Conservation (phyloP, 2,329 filamentous ascomycete species). For the Escovopsis sp. region DNA sequence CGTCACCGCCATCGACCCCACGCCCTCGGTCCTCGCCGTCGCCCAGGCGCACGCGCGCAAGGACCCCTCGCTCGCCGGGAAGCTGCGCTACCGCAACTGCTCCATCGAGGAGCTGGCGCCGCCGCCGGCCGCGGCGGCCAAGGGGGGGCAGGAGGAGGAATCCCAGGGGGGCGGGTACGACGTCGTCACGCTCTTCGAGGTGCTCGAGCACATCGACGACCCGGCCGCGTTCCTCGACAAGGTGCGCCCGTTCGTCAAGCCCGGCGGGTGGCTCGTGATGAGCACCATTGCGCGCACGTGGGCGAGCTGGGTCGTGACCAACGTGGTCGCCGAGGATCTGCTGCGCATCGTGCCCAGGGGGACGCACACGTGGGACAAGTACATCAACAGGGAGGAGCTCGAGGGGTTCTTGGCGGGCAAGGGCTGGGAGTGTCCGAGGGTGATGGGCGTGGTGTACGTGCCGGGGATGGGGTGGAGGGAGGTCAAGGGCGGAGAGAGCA, state of each 20-base stretch:
- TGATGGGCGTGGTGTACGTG: conserved; percentile 78
- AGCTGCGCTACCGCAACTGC: conserved; percentile 59
- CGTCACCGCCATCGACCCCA: conserved; percentile 69
- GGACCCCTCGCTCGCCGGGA: conserved; percentile 52
- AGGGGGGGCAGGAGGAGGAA: too few relatives aligned
- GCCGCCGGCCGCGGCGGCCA: conserved; percentile 13
- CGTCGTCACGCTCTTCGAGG: conserved; percentile 80
- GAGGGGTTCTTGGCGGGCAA: conserved; percentile 36
- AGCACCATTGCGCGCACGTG: conserved; percentile 87
- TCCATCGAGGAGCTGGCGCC: conserved; percentile 56
- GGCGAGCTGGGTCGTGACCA: conserved; percentile 83
- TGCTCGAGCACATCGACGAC: conserved; percentile 78
- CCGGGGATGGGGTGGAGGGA: conserved; percentile 84
- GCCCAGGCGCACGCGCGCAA: conserved; percentile 60
- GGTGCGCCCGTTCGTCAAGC: conserved; percentile 62
- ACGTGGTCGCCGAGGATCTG: conserved; percentile 79
- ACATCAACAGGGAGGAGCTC: conserved; percentile 77
- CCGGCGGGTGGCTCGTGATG: conserved; percentile 84
- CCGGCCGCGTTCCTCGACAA: conserved; percentile 60
- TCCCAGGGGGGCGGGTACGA: conserved; percentile 42
- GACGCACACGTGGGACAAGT: conserved; percentile 94
- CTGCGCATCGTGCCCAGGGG: conserved; percentile 77
- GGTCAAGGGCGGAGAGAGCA: conserved; percentile 64
- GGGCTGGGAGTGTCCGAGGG: conserved; percentile 44
- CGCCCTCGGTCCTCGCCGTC: conserved; percentile 56